These are phyloP conservation scores for Eucalyptus erythrocorys DNA, from an alignment of 345 rosid species.

Conservation along the genomic window DNA sequence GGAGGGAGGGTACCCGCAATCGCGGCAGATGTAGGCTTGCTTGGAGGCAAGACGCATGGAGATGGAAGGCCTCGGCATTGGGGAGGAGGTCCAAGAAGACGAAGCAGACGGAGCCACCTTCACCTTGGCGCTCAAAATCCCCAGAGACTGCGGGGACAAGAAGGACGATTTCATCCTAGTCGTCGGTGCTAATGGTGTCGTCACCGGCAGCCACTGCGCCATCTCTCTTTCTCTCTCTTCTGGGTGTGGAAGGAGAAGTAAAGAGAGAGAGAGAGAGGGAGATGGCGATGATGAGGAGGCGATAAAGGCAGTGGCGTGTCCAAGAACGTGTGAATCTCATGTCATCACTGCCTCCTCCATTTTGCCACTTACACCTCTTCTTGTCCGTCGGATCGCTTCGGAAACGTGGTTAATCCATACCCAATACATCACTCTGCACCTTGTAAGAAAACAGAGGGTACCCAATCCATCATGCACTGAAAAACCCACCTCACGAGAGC, in stretches of 20 bases:
- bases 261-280: not conserved
- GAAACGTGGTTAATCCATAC: not conserved
- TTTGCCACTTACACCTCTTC: not conserved
- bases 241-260: not conserved
- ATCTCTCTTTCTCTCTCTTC: not conserved
- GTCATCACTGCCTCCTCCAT: not conserved
- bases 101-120: not conserved
- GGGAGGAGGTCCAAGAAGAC: not conserved
- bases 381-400: not conserved
- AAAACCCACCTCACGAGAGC: not conserved
- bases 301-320: not conserved
- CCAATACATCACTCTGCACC: not conserved
- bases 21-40: conserved; percentile 86
- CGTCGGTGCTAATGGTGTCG: conserved; percentile 15
- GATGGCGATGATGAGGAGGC: not conserved
- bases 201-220: conserved; percentile 26
- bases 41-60: conserved; percentile 82
- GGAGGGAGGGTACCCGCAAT: conserved; percentile 57
- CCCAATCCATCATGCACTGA: not conserved
- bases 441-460: not conserved
- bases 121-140: not conserved
- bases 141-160: conserved; percentile 16
- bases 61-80: conserved; percentile 39
- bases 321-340: not conserved
- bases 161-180: conserved; percentile 37